A percentile compares a stretch with the other conserved stretches of the same genome.
Evolutionary conservation across 768 basidiomycete genomes (phyloP).

Genomic region (Boletellus sp.): DNA sequence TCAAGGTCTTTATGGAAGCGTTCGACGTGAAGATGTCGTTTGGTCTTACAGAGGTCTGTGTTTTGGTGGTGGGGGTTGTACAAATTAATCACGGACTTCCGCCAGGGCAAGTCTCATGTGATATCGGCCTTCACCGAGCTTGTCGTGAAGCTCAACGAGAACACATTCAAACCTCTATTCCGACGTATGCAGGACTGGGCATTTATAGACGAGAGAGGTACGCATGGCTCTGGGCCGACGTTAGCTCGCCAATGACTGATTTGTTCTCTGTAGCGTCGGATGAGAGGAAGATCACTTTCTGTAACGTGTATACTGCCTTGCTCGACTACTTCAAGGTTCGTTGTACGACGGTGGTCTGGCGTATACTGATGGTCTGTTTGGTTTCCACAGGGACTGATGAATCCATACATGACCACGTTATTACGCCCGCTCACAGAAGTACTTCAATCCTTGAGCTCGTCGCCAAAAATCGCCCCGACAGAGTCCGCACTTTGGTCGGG

Average conservation of each 20-base stretch:
- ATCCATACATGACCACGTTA: constrained; percentile 83
- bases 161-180: constrained; percentile 87
- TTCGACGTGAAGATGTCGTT: constrained; percentile 51
- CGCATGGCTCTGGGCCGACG: constrained; percentile 10
- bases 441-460: constrained; percentile 47
- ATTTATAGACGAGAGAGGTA: constrained; percentile 56
- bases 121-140: constrained; percentile 82
- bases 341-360: too few relatives aligned
- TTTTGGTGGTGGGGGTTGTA: not conserved
- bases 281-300: constrained; percentile 66
- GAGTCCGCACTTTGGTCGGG: constrained; percentile 58
- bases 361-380: not conserved
- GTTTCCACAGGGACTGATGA: constrained; percentile 67
- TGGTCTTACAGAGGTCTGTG: constrained; percentile 28
- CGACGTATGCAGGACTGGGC: constrained; percentile 95
- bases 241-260: not conserved
- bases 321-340: constrained; percentile 86
- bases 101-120: constrained; percentile 49
- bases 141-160: constrained; percentile 90
- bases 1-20: constrained; percentile 76
- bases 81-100: not conserved
- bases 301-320: constrained; percentile 66
- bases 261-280: constrained; percentile 21
- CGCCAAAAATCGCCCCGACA: constrained; percentile 16
- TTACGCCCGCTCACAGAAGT: constrained; percentile 62